Base-by-base conservation (phyloP, 805 yeast species). In the Maudiozyma bulderi region DNA sequence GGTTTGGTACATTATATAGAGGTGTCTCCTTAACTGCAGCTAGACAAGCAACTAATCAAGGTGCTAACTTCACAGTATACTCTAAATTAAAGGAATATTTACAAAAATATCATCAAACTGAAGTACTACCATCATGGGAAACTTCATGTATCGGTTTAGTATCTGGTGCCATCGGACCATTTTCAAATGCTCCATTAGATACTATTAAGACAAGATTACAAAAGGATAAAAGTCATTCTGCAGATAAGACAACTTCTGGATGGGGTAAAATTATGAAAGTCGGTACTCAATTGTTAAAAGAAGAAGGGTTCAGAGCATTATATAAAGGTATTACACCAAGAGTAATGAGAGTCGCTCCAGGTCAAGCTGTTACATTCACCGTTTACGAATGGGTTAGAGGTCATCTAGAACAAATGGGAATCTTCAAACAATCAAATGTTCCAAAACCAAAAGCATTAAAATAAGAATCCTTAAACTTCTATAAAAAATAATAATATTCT, bases 311-410 rank as follows among this genome's bases (percentile, higher is more conserved):
- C 57, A 75, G 77, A 48, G 95, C 96, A 40, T 77, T 91, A 66
- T 91, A 91, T 75, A 87, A 91, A 66, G 99, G 99, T 72, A 91
- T 91, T 65, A 89, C 97, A 28, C 99, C 99, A 59, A 84, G 99
- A 73, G 91, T 91, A 58, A 90, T 91, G 95, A 84, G 99, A 73
- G 99, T 91, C 47, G 99, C 99, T 10, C 97, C 99, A 28, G 99
- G 99, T 53, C 99, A 91, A 72, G 97, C 98, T 49, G 98, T 91
- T 50, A 93, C 97, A 14, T 91, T 91, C 73, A 93, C 98, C 7
- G 96, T 93, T 42, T 91, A 91, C 69, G 99, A 91, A 72, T 84
- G 75, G 64, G 85, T 88, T 65, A 84, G 89, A 68, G 78, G 75
- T 26, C 72, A 74, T 45, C 75, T 90, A 65, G 84, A 76, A 52